Evolutionary conservation across 192 early-diverging fungal genomes (phyloP).

Genomic region (Coemansia sp.): DNA sequence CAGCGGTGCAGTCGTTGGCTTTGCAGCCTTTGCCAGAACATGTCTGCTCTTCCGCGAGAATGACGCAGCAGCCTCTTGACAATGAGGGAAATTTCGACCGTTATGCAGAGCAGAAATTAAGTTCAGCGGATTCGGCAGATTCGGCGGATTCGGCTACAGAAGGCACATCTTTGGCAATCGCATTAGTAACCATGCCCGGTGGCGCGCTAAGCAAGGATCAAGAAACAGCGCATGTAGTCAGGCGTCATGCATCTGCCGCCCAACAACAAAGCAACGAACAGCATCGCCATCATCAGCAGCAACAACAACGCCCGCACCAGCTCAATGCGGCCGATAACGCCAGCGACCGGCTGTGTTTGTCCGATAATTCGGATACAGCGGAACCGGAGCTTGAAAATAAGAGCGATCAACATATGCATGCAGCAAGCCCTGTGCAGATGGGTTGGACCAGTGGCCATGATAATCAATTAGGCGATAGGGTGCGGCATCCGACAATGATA

Average conservation of each 20-base stretch:
- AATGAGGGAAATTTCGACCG: too few relatives aligned
- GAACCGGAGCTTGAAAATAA: constrained; percentile 4
- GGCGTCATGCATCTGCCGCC: neutral
- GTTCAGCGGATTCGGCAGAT: constrained; percentile 1
- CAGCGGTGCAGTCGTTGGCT: neutral
- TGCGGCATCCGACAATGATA: constrained; percentile 45
- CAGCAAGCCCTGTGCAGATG: neutral
- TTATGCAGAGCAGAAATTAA: too few relatives aligned
- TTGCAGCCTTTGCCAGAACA: neutral
- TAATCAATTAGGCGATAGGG: constrained; percentile 12
- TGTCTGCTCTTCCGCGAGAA: too few relatives aligned
- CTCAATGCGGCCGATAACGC: neutral
- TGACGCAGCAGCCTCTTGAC: too few relatives aligned
- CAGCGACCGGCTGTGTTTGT: neutral
- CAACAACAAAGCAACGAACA: too few relatives aligned
- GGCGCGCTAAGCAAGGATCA: neutral
- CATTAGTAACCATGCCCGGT: too few relatives aligned
- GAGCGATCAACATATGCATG: constrained; percentile 38
- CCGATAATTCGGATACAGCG: neutral
- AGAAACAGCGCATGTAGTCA: neutral
- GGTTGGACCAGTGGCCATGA: neutral
- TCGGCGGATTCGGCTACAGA: neutral
- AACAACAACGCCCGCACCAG: neutral
- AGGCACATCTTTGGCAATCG: too few relatives aligned
- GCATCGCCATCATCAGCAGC: neutral